A percentile compares a stretch with the other conserved stretches of the same genome.
phyloP scores from a whole-genome alignment of 140 eudicot species.

The Oenanthe javanica region DNA sequence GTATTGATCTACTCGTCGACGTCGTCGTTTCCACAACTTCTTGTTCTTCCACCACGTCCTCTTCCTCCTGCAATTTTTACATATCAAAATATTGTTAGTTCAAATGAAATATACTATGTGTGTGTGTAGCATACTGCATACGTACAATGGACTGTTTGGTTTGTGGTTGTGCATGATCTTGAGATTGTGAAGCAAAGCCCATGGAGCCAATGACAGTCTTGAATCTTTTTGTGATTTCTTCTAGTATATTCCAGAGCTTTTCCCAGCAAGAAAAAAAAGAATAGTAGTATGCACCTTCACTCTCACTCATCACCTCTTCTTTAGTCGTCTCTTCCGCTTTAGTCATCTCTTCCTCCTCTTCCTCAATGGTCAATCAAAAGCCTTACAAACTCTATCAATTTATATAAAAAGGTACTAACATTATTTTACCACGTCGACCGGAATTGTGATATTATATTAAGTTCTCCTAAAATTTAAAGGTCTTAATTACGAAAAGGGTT shows the following conservation, averaged over 20 bases:
- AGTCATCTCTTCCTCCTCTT: not conserved
- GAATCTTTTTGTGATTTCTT: not conserved
- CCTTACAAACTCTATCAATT: not conserved
- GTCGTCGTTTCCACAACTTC: not conserved
- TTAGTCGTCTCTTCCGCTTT: not conserved
- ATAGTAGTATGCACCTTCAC: not conserved
- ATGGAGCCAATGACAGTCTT: not conserved
- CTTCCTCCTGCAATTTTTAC: not conserved
- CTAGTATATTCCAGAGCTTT: not conserved
- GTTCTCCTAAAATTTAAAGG: no score
- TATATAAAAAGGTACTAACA: not conserved
- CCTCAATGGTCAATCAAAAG: not conserved
- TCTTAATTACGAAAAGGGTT: no score
- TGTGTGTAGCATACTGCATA: no score
- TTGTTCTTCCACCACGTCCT: not conserved
- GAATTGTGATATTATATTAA: no score
- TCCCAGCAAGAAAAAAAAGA: not conserved
- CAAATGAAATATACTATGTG: not conserved
- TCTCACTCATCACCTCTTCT: conserved; percentile 2
- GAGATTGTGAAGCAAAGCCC: not conserved
- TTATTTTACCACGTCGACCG: no score
- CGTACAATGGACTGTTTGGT: not conserved
- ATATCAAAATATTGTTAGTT: no score
- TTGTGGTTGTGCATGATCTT: not conserved
- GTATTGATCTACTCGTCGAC: not conserved